Conservation (phyloP, 2,329 filamentous ascomycete species). For the Lojkania enalia region DNA sequence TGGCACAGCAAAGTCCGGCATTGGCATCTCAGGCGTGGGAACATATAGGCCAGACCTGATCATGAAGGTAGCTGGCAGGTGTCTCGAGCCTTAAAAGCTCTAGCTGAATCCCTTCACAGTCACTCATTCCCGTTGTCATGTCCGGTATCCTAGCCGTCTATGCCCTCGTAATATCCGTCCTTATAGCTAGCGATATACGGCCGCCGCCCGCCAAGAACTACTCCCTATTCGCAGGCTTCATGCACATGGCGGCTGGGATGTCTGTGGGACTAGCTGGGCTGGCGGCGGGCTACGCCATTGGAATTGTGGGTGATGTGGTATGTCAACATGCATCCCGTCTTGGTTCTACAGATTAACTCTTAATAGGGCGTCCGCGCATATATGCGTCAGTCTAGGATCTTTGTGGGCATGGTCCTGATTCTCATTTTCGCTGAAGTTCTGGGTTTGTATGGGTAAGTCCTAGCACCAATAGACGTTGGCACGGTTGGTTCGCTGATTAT, state of each 20-base stretch:
- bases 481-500: conserved; percentile 15
- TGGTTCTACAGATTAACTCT: conserved; percentile 23
- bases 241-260: conserved; percentile 89
- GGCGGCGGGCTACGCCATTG: conserved; percentile 68
- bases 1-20: conserved; percentile 85
- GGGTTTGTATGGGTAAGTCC: conserved; percentile 86
- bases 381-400: conserved; percentile 94
- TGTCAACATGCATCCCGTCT: conserved; percentile 26
- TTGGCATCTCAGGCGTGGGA: conserved; percentile 83
- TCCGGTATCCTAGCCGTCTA: conserved; percentile 99
- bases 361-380: conserved; percentile 79
- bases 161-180: conserved; percentile 91
- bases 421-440: conserved; percentile 98
- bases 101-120: conserved; percentile 56
- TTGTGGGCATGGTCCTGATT: conserved; percentile 98
- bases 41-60: conserved; percentile 85
- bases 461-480: not conserved
- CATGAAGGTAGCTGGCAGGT: conserved; percentile 70
- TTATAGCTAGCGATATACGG: conserved; percentile 87
- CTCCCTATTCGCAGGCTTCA: conserved; percentile 87
- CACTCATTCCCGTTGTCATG: conserved; percentile 90
- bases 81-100: conserved; percentile 2
- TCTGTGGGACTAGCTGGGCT: conserved; percentile 62
- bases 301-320: conserved; percentile 89
- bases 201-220: conserved; percentile 71